Base-by-base conservation (phyloP, 1,284 basidiomycete species). In the Neonothopanus nambi region DNA sequence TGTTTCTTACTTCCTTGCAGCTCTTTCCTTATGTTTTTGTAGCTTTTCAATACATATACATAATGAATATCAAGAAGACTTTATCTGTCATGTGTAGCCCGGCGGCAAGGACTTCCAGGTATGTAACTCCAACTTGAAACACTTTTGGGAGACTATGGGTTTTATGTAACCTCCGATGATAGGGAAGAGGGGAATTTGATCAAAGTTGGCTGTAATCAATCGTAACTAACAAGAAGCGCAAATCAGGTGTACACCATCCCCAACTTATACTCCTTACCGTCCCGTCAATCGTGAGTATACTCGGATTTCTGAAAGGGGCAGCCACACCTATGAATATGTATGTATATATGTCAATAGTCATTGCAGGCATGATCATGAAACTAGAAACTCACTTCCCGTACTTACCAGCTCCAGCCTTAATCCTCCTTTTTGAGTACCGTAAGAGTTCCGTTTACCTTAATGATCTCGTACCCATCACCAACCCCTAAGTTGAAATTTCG, bases 231-330 rank as follows among this genome's bases (percentile, higher is more conserved):
- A 4, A 43, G 28, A n/a, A 3, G 17, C 26, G 41, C 37, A 17
- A 39, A 46, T 12, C 23, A 48, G 30, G 20, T 12, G 3, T 12
- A 41, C n/a, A n/a, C n/a, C n/a, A 62, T 41, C 37, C 58, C 21
- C 64, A 62, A 65, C 26, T 56, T 55, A 44, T 65, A 65, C 36
- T 58, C 57, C 35, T 52, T 54, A 3, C 62, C 62, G 48, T 65
- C 9, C 42, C 48, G 6, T 20, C 48, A 6, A 40, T 50, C n/a
- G n/a, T n/a, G n/a, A n/a, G n/a, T n/a, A n/a, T n/a, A n/a, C n/a
- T n/a, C n/a, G n/a, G n/a, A n/a, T n/a, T n/a, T n/a, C n/a, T n/a
- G n/a, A n/a, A n/a, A n/a, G n/a, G n/a, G n/a, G n/a, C n/a, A n/a
- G n/a, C n/a, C n/a, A n/a, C n/a, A n/a, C n/a, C n/a, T n/a, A n/a